Evolutionary conservation across 1,284 basidiomycete species (phyloP).

Genomic region (Bondarzewia mesenterica): DNA sequence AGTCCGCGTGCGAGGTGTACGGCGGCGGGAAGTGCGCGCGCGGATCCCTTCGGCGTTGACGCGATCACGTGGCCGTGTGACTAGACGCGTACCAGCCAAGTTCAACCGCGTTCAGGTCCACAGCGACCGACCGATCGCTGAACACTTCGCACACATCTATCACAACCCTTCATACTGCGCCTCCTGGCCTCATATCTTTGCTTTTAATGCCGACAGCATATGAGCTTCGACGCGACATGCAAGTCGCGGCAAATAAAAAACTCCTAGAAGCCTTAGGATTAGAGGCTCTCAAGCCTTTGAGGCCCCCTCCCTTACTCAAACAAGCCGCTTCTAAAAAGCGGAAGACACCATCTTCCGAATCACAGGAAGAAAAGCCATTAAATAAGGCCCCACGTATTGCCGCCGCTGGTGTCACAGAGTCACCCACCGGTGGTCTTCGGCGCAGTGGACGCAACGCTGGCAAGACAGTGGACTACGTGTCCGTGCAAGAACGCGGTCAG

Average conservation of each 20-base stretch:
- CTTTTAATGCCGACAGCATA: slow-evolving; percentile 24
- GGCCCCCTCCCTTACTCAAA: slow-evolving; percentile 5
- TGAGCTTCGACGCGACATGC: slow-evolving; percentile 36
- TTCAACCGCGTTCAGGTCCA: neutral
- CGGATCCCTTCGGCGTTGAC: too few relatives aligned
- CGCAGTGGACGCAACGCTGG: slow-evolving; percentile 59
- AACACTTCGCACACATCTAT: neutral
- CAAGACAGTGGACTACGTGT: slow-evolving; percentile 47
- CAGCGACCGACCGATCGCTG: neutral
- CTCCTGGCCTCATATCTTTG: neutral
- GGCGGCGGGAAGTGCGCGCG: too few relatives aligned
- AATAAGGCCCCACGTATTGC: neutral
- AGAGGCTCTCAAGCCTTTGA: neutral
- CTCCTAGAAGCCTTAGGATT: slow-evolving; percentile 37
- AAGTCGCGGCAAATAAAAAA: slow-evolving; percentile 41
- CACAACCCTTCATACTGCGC: neutral
- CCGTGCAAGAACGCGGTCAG: slow-evolving; percentile 16
- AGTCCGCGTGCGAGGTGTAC: too few relatives aligned
- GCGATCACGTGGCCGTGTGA: neutral
- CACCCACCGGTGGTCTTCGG: slow-evolving; percentile 27
- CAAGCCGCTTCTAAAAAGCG: slow-evolving; percentile 27
- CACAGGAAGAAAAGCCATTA: slow-evolving; percentile 10
- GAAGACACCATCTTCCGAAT: slow-evolving; percentile 17
- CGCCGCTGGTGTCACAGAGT: neutral
- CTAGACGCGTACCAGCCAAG: neutral